Evolutionary conservation across 257 asterid genomes (phyloP).

Genomic region (Ballota nigra): DNA sequence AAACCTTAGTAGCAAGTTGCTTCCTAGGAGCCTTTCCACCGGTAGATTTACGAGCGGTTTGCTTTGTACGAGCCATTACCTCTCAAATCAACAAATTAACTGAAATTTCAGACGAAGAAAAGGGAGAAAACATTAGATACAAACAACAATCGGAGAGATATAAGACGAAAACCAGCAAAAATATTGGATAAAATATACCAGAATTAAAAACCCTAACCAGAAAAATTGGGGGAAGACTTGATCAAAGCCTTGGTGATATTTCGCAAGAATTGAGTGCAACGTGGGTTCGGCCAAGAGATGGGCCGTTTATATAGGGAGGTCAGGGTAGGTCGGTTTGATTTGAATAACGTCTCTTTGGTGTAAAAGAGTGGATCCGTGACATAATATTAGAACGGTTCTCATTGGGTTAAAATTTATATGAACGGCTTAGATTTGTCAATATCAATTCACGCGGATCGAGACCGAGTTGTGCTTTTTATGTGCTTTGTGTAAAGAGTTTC

Average conservation of each 20-base stretch:
- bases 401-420: not conserved
- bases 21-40: constrained; percentile 76
- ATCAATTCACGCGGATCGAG: constrained; percentile 30
- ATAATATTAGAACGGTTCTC: not conserved
- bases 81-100: not conserved
- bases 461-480: constrained; percentile 53
- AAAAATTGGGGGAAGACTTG: not conserved
- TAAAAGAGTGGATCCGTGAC: constrained; percentile 29
- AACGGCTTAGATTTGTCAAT: constrained; percentile 19
- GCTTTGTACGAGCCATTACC: constrained; percentile 79
- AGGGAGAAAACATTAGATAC: not conserved
- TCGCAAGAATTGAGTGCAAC: not conserved
- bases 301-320: constrained; percentile 13
- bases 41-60: constrained; percentile 70
- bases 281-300: not conserved
- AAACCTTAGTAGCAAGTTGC: constrained; percentile 72
- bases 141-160: no score
- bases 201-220: no score
- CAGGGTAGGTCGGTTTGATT: constrained; percentile 8
- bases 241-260: not conserved
- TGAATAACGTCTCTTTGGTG: constrained; percentile 18
- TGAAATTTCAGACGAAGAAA: not conserved
- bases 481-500: not conserved
- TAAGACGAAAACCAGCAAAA: not conserved
- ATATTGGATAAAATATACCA: not conserved